Conservation (phyloP, 2,329 filamentous ascomycete species). For the Aspergillus sp. region DNA sequence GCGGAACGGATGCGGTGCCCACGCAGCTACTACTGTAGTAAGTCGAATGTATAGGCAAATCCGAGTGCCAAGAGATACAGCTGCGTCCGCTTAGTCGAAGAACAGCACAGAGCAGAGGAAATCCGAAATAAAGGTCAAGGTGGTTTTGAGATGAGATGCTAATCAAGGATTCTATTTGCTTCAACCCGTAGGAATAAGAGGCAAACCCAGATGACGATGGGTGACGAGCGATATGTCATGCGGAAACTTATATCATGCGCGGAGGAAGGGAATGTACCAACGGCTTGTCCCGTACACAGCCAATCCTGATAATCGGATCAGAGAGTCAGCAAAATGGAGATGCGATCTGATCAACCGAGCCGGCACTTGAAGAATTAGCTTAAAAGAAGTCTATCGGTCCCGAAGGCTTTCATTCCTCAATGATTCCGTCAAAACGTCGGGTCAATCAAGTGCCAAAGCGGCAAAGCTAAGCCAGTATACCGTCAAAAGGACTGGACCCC, state of each 20-base stretch:
- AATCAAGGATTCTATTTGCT: not conserved
- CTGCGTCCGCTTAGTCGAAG: not conserved
- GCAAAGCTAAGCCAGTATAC: not conserved
- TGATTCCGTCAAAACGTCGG: not conserved
- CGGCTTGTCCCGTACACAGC: not conserved
- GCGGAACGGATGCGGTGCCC: constrained; percentile 32
- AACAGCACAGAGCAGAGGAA: not conserved
- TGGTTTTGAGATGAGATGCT: not conserved
- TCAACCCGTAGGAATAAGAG: not conserved
- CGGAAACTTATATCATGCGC: constrained; percentile 2
- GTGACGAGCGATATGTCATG: constrained; percentile 3
- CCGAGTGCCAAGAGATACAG: not conserved
- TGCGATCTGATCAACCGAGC: not conserved
- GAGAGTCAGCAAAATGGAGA: not conserved
- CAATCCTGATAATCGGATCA: not conserved
- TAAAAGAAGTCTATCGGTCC: not conserved
- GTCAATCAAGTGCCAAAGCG: not conserved
- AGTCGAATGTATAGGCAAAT: not conserved
- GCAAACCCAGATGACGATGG: not conserved
- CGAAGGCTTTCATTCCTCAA: not conserved
- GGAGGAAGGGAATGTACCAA: not conserved
- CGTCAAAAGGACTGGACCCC: not conserved
- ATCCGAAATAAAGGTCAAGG: not conserved
- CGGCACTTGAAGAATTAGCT: constrained; percentile 1
- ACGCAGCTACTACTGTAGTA: not conserved